These are phyloP conservation scores for Megacollybia platyphylla DNA, from an alignment of 1,284 basidiomycete genomes.

Conservation along the genomic window DNA sequence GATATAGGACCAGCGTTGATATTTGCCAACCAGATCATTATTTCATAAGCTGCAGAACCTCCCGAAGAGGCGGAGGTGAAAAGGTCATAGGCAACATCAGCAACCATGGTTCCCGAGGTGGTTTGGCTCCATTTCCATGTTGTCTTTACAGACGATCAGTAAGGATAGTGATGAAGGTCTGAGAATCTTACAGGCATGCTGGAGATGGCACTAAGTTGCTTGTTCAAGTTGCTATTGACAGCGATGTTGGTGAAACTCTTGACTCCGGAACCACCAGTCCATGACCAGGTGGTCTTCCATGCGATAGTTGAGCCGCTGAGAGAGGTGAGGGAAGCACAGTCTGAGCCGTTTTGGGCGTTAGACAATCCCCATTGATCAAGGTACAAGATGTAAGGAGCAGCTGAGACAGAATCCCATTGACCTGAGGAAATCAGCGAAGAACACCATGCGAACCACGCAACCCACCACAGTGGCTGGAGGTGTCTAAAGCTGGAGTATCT, in stretches of 20 bases:
- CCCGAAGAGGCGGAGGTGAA: constrained; percentile 42
- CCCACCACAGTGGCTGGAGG: background rate
- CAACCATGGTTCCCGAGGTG: constrained; percentile 20
- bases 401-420: constrained; percentile 36
- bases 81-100: constrained; percentile 48
- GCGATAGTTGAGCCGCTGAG: constrained; percentile 28
- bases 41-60: constrained; percentile 41
- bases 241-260: constrained; percentile 54
- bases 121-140: constrained; percentile 29
- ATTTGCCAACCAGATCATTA: constrained; percentile 60
- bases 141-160: constrained; percentile 14
- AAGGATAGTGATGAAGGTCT: constrained; percentile 4
- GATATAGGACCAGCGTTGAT: constrained; percentile 48
- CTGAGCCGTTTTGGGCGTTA: constrained; percentile 34
- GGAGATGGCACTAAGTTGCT: constrained; percentile 36
- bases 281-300: constrained; percentile 44
- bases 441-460: background rate
- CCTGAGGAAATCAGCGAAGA: constrained; percentile 13
- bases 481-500: background rate
- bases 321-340: constrained; percentile 39
- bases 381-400: constrained; percentile 31
- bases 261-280: constrained; percentile 36
- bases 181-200: constrained; percentile 36
- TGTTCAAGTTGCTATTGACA: constrained; percentile 36
- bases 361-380: constrained; percentile 40